phyloP scores from a whole-genome alignment of 2,329 filamentous ascomycete genomes.

The Aureobasidium sp. region DNA sequence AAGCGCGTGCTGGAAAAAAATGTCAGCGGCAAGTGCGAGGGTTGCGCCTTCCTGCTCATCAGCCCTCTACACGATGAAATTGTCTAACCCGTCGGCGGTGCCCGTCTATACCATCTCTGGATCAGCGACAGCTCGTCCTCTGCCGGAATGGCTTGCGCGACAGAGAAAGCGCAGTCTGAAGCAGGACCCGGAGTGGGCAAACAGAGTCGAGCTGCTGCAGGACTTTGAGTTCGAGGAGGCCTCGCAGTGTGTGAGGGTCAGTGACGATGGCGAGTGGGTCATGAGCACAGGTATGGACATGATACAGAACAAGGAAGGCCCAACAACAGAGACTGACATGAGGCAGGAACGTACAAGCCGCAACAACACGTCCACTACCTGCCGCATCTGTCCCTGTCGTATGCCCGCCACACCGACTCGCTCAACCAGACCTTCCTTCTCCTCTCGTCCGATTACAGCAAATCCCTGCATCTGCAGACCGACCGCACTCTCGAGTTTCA shows the following conservation, averaged over 20 bases:
- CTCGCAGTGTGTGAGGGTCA: conserved; percentile 80
- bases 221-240: conserved; percentile 98
- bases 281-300: conserved; percentile 73
- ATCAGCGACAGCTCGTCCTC: conserved; percentile 73
- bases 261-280: conserved; percentile 93
- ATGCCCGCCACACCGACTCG: conserved; percentile 81
- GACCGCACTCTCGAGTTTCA: conserved; percentile 92
- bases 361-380: conserved; percentile 96
- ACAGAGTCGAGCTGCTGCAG: conserved; percentile 87
- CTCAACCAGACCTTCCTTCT: conserved; percentile 88
- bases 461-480: conserved; percentile 86
- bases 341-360: conserved; percentile 58
- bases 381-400: conserved; percentile 88
- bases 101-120: conserved; percentile 94
- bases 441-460: conserved; percentile 84
- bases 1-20: neutral
- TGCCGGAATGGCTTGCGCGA: conserved; percentile 92
- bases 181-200: conserved; percentile 85
- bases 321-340: neutral
- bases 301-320: neutral
- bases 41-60: neutral
- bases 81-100: conserved; percentile 73
- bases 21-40: neutral
- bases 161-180: conserved; percentile 87
- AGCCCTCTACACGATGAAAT: conserved; percentile 55